Base-by-base conservation (phyloP, 495 filamentous ascomycete genomes). In the Xylaria scruposa region DNA sequence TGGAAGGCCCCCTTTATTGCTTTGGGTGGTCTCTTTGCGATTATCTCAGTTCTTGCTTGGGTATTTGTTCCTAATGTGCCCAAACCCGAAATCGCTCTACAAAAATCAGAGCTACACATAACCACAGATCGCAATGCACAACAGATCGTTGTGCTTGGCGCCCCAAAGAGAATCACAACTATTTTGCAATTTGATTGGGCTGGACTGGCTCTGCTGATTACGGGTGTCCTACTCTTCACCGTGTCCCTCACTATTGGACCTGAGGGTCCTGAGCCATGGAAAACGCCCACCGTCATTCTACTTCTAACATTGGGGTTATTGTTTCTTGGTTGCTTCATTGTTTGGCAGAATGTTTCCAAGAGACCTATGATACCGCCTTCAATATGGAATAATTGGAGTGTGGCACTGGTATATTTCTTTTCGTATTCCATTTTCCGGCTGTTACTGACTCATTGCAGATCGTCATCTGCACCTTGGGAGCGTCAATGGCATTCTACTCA, bases 1-100 rank as follows among this genome's bases (percentile, higher is more conserved):
- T 91, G 90, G 90, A 85, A 88, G 33, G 87, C 88, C 0, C 83
- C 85, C 0, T 90, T 89, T 72, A 88, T 87, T 81, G 78, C 88
- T 10, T 77, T 91, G 10, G 82, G 88, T 24, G 85, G 88, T 29
- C 79, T 91, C 15, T 90, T 77, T 51, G 70, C 65, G 0, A 29
- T 70, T 24, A 53, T 79, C 21, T 68, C 72, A 3, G 72, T 70
- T 15, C 72, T 79, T 2, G 74, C 74, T 29, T 79, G 70, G 66
- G 49, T 75, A 15, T 75, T 77, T 36, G 71, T 79, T 36, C 77
- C 77, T 12, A 77, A 72, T 44, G 47, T 79, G 1, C 58, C 73
- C 19, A 71, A 76, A 9, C 75, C 77, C 8, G 64, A 75, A 46
- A 19, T 59, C 10, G 29, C 4, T 9, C 26, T 71, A 0, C 67